A percentile compares a stretch with the other conserved stretches of the same genome.
Evolutionary conservation across 2,329 filamentous ascomycete genomes (phyloP).

Genomic region (Aspergillus sp.): DNA sequence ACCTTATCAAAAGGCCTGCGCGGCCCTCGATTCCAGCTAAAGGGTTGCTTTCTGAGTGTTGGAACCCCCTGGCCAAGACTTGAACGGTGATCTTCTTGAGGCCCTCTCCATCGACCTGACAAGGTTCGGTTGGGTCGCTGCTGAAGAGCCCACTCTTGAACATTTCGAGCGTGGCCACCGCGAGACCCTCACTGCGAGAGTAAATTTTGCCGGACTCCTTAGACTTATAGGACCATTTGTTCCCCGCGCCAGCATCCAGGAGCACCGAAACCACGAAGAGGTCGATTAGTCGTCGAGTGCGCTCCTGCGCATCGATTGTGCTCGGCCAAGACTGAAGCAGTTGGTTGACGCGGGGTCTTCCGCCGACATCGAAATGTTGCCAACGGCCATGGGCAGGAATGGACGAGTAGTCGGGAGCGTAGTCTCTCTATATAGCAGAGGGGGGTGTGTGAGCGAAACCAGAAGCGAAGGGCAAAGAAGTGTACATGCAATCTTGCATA

Average conservation of each 20-base stretch:
- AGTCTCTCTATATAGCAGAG: slow-evolving; percentile 59
- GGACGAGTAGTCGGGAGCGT: slow-evolving; percentile 63
- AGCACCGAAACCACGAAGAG: slow-evolving; percentile 63
- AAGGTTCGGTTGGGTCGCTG: slow-evolving; percentile 74
- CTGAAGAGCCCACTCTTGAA: slow-evolving; percentile 92
- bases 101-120: slow-evolving; percentile 83
- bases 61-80: slow-evolving; percentile 75
- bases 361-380: slow-evolving; percentile 64
- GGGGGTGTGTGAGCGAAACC: neutral
- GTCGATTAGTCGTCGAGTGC: slow-evolving; percentile 58
- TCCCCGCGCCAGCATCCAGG: slow-evolving; percentile 76
- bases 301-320: slow-evolving; percentile 49
- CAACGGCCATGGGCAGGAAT: slow-evolving; percentile 82
- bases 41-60: slow-evolving; percentile 76
- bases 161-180: slow-evolving; percentile 79
- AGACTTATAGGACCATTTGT: slow-evolving; percentile 88
- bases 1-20: slow-evolving; percentile 71
- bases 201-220: slow-evolving; percentile 82
- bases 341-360: slow-evolving; percentile 52
- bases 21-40: slow-evolving; percentile 84
- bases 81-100: slow-evolving; percentile 73
- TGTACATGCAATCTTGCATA: neutral
- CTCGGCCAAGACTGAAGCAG: slow-evolving; percentile 53
- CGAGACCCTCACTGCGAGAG: slow-evolving; percentile 82
- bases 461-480: neutral